Evolutionary conservation across 2,329 filamentous ascomycete genomes (phyloP), one percentile per base, ranked within the genome.

Genomic region (Dothistroma septosporum): DNA sequence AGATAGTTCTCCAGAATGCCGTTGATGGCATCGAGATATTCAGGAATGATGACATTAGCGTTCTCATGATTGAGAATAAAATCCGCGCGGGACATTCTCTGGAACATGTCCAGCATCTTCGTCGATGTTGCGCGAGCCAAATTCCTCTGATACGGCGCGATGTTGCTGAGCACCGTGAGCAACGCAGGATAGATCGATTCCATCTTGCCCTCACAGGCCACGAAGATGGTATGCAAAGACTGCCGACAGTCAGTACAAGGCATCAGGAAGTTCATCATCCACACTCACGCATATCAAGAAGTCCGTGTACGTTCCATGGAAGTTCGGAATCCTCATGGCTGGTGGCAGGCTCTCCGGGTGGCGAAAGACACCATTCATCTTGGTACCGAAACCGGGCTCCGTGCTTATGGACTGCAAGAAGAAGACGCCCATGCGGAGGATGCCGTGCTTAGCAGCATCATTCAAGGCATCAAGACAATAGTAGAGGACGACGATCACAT

Each of bases 371-470:
- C 91, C 92, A 76, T 97, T 97, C 55, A 99, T 81, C 69, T 91
- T 93, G 71, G 88, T 85, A 32, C 92, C 93, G 75, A 97, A 97
- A 64, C 89, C 92, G 59, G 88, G 85, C 76, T 97, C 94, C 2
- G 95, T 92, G 70, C 93, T 97, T 71, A 99, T 79, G 0, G 94
- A 97, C 76, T 99, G 94, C 46, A 99, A 78, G 48, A 97, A 83
- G 74, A 99, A 97, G n/a, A 95, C 88, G 75, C 94, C 97, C 92
- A 97, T 97, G 58, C 94, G 85, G 28, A 97, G 91, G 1, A 97
- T 83, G 0, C 94, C 94, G 75, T 97, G 92, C 74, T 93, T 95
- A 1, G 92, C 87, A 21, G 89, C 80, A 71, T 97, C 93, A 47
- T 86, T 85, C 72, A 91, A 92, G 75, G 94, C 89, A 73, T 96